Percentiles rank a stretch among this genome's conserved stretches.
Conservation (phyloP, 1,284 basidiomycete species). For the Puccinia polysora region DNA sequence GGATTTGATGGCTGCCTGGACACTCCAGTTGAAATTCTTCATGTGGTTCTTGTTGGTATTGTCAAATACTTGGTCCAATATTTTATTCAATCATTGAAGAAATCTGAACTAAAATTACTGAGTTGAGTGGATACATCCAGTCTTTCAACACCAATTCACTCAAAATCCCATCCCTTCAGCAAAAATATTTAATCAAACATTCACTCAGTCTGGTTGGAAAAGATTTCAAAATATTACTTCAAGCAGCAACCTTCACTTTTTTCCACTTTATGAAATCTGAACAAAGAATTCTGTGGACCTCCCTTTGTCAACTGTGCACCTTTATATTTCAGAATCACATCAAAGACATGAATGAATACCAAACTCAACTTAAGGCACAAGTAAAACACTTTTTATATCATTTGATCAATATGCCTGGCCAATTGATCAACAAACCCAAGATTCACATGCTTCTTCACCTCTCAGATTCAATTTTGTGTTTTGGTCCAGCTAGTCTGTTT, state of each 20-base stretch:
- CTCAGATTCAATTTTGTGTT: constrained; percentile 45
- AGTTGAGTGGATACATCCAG: too few species aligned
- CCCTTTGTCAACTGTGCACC: constrained; percentile 50
- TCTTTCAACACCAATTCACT: constrained; percentile 51
- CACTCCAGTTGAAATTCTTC: too few species aligned
- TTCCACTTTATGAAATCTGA: constrained; percentile 49
- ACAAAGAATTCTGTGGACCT: constrained; percentile 51
- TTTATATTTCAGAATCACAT: constrained; percentile 49
- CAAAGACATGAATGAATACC: constrained; percentile 51
- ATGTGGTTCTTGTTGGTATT: too few species aligned
- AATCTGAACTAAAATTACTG: too few species aligned
- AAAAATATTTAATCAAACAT: constrained; percentile 52
- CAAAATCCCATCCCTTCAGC: constrained; percentile 47
- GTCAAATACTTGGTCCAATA: too few species aligned
- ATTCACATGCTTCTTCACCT: constrained; percentile 50
- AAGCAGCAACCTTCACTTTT: constrained; percentile 55
- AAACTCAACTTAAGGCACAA: constrained; percentile 35
- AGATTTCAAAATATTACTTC: constrained; percentile 54
- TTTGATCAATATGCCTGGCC: background rate
- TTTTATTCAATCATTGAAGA: too few species aligned
- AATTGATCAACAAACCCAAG: constrained; percentile 56
- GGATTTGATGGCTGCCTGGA: too few species aligned
- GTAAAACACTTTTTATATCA: background rate
- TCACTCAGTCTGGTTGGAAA: constrained; percentile 53
- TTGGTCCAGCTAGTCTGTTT: background rate